Percentiles rank a stretch among this genome's conserved stretches.
phyloP scores from a whole-genome alignment of 176 grass and related monocot species.

The Carex kokanica region DNA sequence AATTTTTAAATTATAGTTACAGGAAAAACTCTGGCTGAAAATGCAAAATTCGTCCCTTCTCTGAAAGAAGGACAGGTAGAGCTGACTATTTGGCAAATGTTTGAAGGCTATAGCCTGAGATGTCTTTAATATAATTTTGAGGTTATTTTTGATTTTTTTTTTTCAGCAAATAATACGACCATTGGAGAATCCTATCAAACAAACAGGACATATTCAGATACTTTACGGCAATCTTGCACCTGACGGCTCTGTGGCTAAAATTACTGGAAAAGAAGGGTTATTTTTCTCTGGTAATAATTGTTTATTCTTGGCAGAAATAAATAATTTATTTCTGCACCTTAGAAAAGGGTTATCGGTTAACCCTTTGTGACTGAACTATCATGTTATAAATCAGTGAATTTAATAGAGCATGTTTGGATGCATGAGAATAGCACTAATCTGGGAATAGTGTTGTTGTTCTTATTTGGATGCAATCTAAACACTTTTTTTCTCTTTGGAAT shows the following conservation, averaged over 20 bases:
- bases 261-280: slow-evolving; percentile 96
- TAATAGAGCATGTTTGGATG: background rate
- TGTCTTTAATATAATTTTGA: background rate
- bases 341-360: too few relatives aligned
- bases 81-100: background rate
- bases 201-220: slow-evolving; percentile 98
- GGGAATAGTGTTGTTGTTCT: background rate
- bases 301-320: slow-evolving; percentile 28
- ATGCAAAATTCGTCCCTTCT: slow-evolving; percentile 75
- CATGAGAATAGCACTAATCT: background rate
- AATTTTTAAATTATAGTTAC: slow-evolving; percentile 47
- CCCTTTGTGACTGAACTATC: background rate
- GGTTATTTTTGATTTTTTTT: background rate
- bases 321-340: slow-evolving; percentile 15
- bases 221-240: slow-evolving; percentile 98
- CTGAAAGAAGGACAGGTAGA: slow-evolving; percentile 83
- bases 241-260: slow-evolving; percentile 97
- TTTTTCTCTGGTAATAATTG: slow-evolving; percentile 79
- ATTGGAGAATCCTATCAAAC: slow-evolving; percentile 87
- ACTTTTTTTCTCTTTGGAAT: background rate
- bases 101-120: slow-evolving; percentile 6
- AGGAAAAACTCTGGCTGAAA: slow-evolving; percentile 93
- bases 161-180: slow-evolving; percentile 86
- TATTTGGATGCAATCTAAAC: background rate
- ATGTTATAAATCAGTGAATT: background rate